Conservation (phyloP, 1,284 basidiomycete genomes). For the Ustilago sp. region DNA sequence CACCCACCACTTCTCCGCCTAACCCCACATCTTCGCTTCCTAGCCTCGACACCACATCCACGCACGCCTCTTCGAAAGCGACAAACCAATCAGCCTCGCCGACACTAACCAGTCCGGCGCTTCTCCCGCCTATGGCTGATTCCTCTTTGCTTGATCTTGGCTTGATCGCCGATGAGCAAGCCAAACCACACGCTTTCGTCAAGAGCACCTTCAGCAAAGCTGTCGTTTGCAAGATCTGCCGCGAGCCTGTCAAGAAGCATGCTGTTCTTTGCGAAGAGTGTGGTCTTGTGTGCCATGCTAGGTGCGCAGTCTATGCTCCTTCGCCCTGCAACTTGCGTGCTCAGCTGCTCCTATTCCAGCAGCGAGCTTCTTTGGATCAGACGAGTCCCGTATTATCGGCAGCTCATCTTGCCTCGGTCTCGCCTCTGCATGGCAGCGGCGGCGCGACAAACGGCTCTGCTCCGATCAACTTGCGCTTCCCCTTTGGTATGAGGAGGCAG, state of each 20-base stretch:
- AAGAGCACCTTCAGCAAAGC: constrained; percentile 93
- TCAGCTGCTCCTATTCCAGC: constrained; percentile 69
- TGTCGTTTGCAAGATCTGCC: constrained; percentile 86
- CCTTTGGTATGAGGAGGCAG: constrained; percentile 52
- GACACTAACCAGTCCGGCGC: constrained; percentile 10
- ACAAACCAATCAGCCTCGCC: constrained; percentile 2
- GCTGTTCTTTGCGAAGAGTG: constrained; percentile 90
- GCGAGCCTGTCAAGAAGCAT: constrained; percentile 82
- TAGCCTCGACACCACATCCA: constrained; percentile 13
- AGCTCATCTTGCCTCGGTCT: constrained; percentile 23
- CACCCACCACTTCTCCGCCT: constrained; percentile 23
- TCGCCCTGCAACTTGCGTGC: constrained; percentile 85
- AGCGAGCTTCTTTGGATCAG: constrained; percentile 50
- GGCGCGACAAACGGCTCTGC: constrained; percentile 4
- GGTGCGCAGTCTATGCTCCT: constrained; percentile 80
- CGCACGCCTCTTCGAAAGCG: constrained; percentile 10
- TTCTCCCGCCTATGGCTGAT: constrained; percentile 33
- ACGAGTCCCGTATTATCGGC: constrained; percentile 36
- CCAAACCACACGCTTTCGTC: constrained; percentile 79
- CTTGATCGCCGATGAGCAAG: constrained; percentile 37
- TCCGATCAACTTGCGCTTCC: constrained; percentile 53
- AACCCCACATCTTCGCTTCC: constrained; percentile 15
- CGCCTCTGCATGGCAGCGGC: constrained; percentile 22
- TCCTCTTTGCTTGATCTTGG: constrained; percentile 51
- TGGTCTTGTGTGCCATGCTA: constrained; percentile 85